Evolutionary conservation across 1,284 basidiomycete genomes (phyloP).

Genomic region (Ustilago loliicola): DNA sequence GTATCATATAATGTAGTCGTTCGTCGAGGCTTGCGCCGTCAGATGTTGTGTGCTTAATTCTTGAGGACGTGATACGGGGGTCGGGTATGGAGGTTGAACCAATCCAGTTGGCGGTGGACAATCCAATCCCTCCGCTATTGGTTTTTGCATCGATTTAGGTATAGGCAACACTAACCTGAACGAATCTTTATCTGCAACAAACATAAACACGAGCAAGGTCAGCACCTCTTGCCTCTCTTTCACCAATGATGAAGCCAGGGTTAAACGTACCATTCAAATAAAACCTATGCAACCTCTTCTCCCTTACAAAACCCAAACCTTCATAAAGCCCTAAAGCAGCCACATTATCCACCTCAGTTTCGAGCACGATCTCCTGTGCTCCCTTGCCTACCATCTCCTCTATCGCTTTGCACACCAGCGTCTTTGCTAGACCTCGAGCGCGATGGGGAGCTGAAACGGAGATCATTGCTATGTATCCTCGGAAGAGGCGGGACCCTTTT

Average conservation of each 20-base stretch:
- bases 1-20: neutral
- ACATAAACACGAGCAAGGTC: neutral
- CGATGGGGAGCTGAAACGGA: conserved; percentile 56
- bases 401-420: conserved; percentile 76
- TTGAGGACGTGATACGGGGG: neutral
- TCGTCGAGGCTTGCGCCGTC: neutral
- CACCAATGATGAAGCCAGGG: too few species aligned
- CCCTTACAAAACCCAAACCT: conserved; percentile 91
- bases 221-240: conserved; percentile 51
- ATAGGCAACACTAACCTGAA: conserved; percentile 63
- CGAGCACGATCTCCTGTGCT: conserved; percentile 91
- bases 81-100: conserved; percentile 29
- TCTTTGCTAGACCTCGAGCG: conserved; percentile 74
- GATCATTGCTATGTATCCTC: conserved; percentile 98
- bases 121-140: conserved; percentile 17
- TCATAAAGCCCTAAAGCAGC: conserved; percentile 90
- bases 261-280: conserved; percentile 81
- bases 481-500: conserved; percentile 75
- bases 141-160: conserved; percentile 17
- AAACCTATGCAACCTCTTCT: conserved; percentile 93
- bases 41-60: neutral
- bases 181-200: conserved; percentile 59
- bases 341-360: conserved; percentile 95
- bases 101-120: conserved; percentile 24
- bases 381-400: conserved; percentile 82